Evolutionary conservation across 2,329 filamentous ascomycete species (phyloP), one percentile per base, ranked within the genome.

Genomic region (Fusarium subglutinans): DNA sequence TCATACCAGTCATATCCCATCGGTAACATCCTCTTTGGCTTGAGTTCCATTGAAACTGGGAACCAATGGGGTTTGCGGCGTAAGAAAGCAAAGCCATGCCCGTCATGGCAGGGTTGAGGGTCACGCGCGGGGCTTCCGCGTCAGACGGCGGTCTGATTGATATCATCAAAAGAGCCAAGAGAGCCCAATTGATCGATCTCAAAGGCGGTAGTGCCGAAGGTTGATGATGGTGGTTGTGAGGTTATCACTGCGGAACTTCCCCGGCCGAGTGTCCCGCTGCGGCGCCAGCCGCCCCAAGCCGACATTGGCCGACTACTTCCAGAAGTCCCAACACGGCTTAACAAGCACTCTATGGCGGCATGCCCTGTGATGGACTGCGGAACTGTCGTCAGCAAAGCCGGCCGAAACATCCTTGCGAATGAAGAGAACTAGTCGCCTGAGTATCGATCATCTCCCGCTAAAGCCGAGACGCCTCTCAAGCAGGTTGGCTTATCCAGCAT

Each of bases 221-320:
- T 56, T 63, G 70, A 66, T 70, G 63, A 50, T 72, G 55, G 43
- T 51, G 51, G 70, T 72, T 73, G 76, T 66, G 67, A 77, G 48
- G 73, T 45, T 75, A 74, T 63, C 55, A 63, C 60, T 59, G 79
- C 79, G 79, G 79, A 81, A 81, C 73, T 59, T 57, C 63, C 69
- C 79, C 79, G 77, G 77, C 75, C 65, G 70, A 66, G 56, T 44
- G 67, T 74, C 77, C 73, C 68, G 69, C 66, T 75, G 79, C 80
- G 77, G 77, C 74, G 76, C 76, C 76, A 83, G 74, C 84, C 84
- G 84, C 73, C 59, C 75, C 66, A 83, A 85, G 82, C 84, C 84
- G 84, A 79, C 63, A 70, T 75, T 82, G 80, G 81, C 84, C 84
- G 83, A 66, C 63, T 56, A 56, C 57, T 66, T 53, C 61, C 63